phyloP scores from a whole-genome alignment of 2,329 filamentous ascomycete species.

The Sporothrix dimorphospora region DNA sequence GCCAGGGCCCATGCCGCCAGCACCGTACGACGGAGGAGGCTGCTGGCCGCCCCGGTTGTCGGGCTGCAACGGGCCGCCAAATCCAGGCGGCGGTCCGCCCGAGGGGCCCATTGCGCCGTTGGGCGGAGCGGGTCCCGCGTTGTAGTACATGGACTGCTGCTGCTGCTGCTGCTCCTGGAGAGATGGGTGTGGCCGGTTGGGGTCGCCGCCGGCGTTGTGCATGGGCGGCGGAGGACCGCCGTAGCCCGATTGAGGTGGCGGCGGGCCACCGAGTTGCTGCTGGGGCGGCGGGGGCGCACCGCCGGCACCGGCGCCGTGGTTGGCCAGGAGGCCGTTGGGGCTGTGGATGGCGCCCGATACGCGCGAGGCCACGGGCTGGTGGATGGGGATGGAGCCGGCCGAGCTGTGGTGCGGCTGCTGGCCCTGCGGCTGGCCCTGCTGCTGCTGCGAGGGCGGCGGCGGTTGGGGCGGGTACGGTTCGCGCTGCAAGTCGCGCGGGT shows the following conservation, averaged over 20 bases:
- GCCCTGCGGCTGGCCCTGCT: constrained; percentile 29
- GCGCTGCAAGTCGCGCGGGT: constrained; percentile 65
- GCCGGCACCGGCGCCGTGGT: constrained; percentile 56
- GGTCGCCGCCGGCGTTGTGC: constrained; percentile 55
- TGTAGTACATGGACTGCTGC: constrained; percentile 54
- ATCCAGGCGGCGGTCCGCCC: constrained; percentile 65
- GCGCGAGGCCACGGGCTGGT: constrained; percentile 89
- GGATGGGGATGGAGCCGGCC: constrained; percentile 84
- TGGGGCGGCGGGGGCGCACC: constrained; percentile 47
- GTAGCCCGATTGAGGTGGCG: constrained; percentile 56
- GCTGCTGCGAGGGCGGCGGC: constrained; percentile 26
- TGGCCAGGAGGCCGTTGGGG: constrained; percentile 83
- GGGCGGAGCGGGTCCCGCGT: constrained; percentile 49
- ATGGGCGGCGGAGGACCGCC: constrained; percentile 48
- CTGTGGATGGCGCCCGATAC: constrained; percentile 83
- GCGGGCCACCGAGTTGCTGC: constrained; percentile 50
- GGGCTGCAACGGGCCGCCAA: constrained; percentile 69
- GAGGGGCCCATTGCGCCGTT: constrained; percentile 60
- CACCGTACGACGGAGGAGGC: constrained; percentile 53
- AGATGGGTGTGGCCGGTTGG: constrained; percentile 34
- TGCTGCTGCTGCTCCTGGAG: constrained; percentile 31
- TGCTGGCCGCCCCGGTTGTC: constrained; percentile 67
- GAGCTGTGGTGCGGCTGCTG: constrained; percentile 82
- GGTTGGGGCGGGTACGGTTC: constrained; percentile 54
- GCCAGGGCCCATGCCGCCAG: constrained; percentile 43